Evolutionary conservation across 495 filamentous ascomycete genomes (phyloP).

Genomic region (Penicillium canariense): DNA sequence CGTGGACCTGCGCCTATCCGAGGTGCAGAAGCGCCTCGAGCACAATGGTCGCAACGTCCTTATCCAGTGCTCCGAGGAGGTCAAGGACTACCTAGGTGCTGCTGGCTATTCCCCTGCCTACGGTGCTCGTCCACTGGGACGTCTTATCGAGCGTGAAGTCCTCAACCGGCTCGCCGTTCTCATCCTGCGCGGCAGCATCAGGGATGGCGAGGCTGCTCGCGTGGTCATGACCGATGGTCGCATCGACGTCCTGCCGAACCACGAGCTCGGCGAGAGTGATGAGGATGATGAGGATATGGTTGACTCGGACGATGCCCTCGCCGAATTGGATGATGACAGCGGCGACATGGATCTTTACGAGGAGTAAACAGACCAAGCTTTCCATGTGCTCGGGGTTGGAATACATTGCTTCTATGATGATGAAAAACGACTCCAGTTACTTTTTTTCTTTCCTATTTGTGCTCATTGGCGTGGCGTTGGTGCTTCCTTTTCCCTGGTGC

Average conservation of each 20-base stretch:
- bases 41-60: conserved; percentile 77
- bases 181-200: conserved; percentile 78
- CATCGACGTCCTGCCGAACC: conserved; percentile 79
- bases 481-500: neutral
- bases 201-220: conserved; percentile 77
- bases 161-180: conserved; percentile 89
- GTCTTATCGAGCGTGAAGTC: conserved; percentile 94
- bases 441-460: neutral
- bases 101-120: conserved; percentile 93
- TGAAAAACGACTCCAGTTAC: neutral
- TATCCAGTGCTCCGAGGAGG: conserved; percentile 73
- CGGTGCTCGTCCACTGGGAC: conserved; percentile 80
- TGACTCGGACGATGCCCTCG: conserved; percentile 67
- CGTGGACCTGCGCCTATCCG: conserved; percentile 82
- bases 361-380: conserved; percentile 40
- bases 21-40: conserved; percentile 85
- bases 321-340: conserved; percentile 58
- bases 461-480: conserved; percentile 5
- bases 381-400: neutral
- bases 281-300: conserved; percentile 64
- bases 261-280: conserved; percentile 55
- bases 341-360: conserved; percentile 80
- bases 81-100: conserved; percentile 83
- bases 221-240: conserved; percentile 76
- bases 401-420: neutral